Conservation (phyloP, 2,329 filamentous ascomycete genomes). For the Calonectria montana region DNA sequence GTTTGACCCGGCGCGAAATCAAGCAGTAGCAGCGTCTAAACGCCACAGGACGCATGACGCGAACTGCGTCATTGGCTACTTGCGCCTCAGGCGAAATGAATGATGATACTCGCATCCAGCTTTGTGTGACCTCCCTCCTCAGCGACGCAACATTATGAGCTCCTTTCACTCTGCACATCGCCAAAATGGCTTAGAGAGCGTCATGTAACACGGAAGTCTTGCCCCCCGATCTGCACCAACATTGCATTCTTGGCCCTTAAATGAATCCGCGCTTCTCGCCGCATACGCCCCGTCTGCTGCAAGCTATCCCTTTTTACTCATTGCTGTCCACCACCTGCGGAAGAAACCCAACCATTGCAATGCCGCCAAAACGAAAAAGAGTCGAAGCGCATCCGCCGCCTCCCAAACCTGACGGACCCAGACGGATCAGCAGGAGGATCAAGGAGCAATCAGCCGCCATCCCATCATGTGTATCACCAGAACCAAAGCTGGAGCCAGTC, state of each 20-base stretch:
- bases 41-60: conserved; percentile 40
- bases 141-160: conserved; percentile 3
- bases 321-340: not conserved
- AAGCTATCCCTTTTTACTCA: conserved; percentile 15
- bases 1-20: conserved; percentile 6
- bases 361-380: conserved; percentile 55
- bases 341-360: conserved; percentile 33
- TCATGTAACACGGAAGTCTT: not conserved
- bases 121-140: not conserved
- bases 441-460: conserved; percentile 21
- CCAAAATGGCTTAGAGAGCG: not conserved
- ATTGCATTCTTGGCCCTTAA: not conserved
- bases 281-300: conserved; percentile 21
- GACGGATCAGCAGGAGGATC: conserved; percentile 42
- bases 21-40: not conserved
- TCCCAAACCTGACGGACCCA: conserved; percentile 34
- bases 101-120: conserved; percentile 4
- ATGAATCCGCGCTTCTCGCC: not conserved
- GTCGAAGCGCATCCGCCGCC: conserved; percentile 33
- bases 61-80: conserved; percentile 36
- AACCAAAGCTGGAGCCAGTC: not conserved
- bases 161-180: not conserved
- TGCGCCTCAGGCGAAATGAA: conserved; percentile 31
- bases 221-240: conserved; percentile 11
- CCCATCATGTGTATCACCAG: not conserved